phyloP scores from a whole-genome alignment of 208 protist species.

The Leishmania tropica region DNA sequence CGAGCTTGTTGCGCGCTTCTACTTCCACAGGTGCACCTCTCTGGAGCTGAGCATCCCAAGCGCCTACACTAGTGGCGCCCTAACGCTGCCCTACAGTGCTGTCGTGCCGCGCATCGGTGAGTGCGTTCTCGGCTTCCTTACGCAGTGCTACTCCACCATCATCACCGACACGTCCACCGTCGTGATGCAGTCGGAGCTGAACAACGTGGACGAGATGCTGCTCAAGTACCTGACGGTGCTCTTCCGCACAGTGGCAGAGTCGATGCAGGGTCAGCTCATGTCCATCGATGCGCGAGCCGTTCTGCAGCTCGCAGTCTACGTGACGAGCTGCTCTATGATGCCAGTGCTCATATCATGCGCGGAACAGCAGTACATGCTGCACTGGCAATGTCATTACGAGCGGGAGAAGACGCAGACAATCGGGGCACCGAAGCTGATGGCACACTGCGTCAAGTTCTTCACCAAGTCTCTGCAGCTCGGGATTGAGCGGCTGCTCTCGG shows the following conservation, averaged over 20 bases:
- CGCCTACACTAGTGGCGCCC: slow-evolving; percentile 42
- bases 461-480: slow-evolving; percentile 70
- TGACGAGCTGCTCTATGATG: slow-evolving; percentile 80
- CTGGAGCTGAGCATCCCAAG: slow-evolving; percentile 69
- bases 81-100: slow-evolving; percentile 74
- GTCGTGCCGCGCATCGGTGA: slow-evolving; percentile 72
- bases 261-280: slow-evolving; percentile 70
- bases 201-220: slow-evolving; percentile 92
- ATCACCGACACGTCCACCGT: slow-evolving; percentile 55
- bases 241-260: slow-evolving; percentile 83
- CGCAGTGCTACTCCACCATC: slow-evolving; percentile 78
- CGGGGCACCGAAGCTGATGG: slow-evolving; percentile 71
- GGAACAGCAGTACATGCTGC: slow-evolving; percentile 88
- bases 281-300: slow-evolving; percentile 48
- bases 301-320: slow-evolving; percentile 73
- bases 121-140: slow-evolving; percentile 64
- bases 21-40: slow-evolving; percentile 57
- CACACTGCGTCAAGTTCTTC: slow-evolving; percentile 71
- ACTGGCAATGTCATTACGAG: slow-evolving; percentile 74
- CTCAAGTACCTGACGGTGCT: slow-evolving; percentile 89
- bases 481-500: slow-evolving; percentile 71
- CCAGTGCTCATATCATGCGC: slow-evolving; percentile 81
- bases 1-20: slow-evolving; percentile 61
- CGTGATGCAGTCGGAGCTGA: slow-evolving; percentile 85
- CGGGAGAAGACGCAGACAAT: slow-evolving; percentile 61